Evolutionary conservation across 768 basidiomycete genomes (phyloP).

Genomic region (Lyophyllum atratum): DNA sequence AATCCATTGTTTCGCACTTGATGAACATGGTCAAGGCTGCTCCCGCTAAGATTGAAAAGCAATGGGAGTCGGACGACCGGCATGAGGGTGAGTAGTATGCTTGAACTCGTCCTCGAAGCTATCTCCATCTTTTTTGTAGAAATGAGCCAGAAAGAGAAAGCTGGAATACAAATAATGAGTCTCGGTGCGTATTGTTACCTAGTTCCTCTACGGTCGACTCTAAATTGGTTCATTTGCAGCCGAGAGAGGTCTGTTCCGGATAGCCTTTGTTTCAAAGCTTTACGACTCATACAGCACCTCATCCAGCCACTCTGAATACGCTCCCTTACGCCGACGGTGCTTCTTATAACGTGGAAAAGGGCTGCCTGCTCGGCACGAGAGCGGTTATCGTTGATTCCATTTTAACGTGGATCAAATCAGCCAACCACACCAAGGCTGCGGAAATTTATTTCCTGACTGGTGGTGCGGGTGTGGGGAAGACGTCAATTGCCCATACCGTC

Average conservation of each 20-base stretch:
- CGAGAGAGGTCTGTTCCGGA: too few species aligned
- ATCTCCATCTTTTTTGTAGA: not conserved
- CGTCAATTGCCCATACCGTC: not conserved
- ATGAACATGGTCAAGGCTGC: too few species aligned
- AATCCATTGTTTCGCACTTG: too few species aligned
- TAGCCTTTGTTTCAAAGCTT: not conserved
- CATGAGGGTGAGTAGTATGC: too few species aligned
- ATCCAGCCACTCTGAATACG: not conserved
- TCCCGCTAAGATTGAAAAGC: too few species aligned
- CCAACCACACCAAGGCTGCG: not conserved
- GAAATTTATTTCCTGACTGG: not conserved
- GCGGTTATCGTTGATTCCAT: not conserved
- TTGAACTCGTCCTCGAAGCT: too few species aligned
- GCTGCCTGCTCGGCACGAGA: not conserved
- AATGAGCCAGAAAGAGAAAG: not conserved
- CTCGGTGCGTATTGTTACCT: too few species aligned
- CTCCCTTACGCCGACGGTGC: not conserved
- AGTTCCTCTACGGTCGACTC: too few species aligned
- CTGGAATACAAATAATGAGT: too few species aligned
- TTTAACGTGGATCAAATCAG: not conserved
- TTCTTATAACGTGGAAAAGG: not conserved
- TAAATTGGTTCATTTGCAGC: too few species aligned
- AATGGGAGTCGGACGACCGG: too few species aligned
- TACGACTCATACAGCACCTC: not conserved
- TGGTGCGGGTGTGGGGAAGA: not conserved